Percentiles rank a stretch among this genome's conserved stretches.
Conservation (phyloP, 139 green algal genomes). For the Volvox reticuliferus region DNA sequence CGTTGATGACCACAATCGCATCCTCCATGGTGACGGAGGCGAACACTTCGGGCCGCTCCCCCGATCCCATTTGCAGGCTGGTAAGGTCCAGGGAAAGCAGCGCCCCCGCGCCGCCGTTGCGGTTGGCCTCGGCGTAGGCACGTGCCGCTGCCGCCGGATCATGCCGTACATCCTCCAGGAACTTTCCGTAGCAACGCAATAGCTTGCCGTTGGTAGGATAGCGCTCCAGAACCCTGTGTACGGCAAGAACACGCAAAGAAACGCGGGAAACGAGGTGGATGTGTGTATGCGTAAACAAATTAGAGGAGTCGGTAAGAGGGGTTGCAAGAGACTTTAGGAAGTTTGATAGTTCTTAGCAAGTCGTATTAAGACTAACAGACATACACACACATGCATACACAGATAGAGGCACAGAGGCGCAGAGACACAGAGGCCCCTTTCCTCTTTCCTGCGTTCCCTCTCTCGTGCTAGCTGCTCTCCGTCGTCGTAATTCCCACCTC, state of each 20-base stretch:
- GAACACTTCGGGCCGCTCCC: not conserved
- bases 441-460: not conserved
- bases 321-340: too few relatives aligned
- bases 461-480: too few relatives aligned
- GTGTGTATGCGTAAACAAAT: too few relatives aligned
- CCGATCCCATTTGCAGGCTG: not conserved
- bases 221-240: conserved; percentile 43
- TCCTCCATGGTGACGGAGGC: conserved; percentile 16
- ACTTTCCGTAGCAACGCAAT: conserved; percentile 54
- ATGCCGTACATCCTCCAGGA: conserved; percentile 56
- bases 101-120: conserved; percentile 7
- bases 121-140: conserved; percentile 30
- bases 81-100: conserved; percentile 28
- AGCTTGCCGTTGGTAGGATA: conserved; percentile 55
- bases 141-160: conserved; percentile 34
- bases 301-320: too few relatives aligned
- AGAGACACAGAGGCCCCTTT: not conserved
- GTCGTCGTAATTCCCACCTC: not conserved
- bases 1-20: conserved; percentile 48
- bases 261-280: too few relatives aligned
- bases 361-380: too few relatives aligned
- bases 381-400: too few relatives aligned
- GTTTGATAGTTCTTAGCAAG: too few relatives aligned
- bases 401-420: too few relatives aligned
- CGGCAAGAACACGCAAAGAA: too few relatives aligned